Conservation (phyloP, 164 flowering plant species). For the Paratinospora sagittata region DNA sequence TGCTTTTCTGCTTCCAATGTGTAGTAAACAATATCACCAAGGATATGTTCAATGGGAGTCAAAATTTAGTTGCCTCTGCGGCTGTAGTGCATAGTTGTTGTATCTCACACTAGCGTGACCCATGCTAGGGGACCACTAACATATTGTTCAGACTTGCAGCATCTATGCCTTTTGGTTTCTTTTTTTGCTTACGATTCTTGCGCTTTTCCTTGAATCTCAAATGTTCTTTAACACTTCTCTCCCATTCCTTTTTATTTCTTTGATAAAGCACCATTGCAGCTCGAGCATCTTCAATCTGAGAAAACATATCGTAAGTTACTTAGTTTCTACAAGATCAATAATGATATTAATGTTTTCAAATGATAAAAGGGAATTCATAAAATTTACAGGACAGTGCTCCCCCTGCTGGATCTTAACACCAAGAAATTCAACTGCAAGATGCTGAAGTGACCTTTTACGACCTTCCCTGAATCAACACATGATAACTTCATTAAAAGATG, state of each 20-base stretch:
- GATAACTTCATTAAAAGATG: not conserved
- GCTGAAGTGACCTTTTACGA: conserved; percentile 55
- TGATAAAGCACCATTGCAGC: conserved; percentile 85
- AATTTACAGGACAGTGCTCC: conserved; percentile 86
- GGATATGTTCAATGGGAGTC: not conserved
- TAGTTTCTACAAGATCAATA: not conserved
- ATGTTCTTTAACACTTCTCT: conserved; percentile 47
- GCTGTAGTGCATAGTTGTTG: not conserved
- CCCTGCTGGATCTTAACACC: conserved; percentile 75
- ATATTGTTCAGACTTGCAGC: not conserved
- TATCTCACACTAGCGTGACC: not conserved
- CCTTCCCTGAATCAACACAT: conserved; percentile 44
- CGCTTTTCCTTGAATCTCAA: conserved; percentile 37
- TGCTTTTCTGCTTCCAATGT: not conserved
- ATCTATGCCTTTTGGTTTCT: conserved; percentile 13
- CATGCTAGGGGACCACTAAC: not conserved
- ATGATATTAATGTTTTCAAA: not conserved
- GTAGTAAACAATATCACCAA: not conserved
- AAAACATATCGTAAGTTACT: not conserved
- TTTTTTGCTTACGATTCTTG: conserved; percentile 40
- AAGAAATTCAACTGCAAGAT: conserved; percentile 71
- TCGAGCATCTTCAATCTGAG: conserved; percentile 81
- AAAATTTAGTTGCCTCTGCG: not conserved
- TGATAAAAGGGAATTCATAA: not conserved
- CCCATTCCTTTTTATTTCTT: conserved; percentile 67